Evolutionary conservation across 2,329 filamentous ascomycete genomes (phyloP).

Genomic region (Cladobotryum protrusum): DNA sequence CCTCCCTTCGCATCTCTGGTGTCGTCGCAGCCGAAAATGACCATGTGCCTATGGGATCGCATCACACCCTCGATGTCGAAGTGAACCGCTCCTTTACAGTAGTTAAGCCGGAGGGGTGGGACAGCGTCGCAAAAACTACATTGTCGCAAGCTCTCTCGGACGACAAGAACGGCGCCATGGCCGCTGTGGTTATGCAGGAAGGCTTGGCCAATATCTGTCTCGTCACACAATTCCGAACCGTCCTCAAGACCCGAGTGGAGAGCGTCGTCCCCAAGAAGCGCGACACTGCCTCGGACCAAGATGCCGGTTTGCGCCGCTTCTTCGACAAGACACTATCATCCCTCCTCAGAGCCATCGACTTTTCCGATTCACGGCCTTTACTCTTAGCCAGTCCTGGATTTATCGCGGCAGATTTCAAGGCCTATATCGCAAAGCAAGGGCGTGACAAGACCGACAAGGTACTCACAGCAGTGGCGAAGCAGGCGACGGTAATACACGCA

Average conservation of each 20-base stretch:
- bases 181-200: slow-evolving; percentile 92
- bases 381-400: slow-evolving; percentile 88
- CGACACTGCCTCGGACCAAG: slow-evolving; percentile 56
- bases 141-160: slow-evolving; percentile 73
- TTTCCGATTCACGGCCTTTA: slow-evolving; percentile 62
- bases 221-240: slow-evolving; percentile 72
- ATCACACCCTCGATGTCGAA: slow-evolving; percentile 71
- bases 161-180: slow-evolving; percentile 73
- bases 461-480: slow-evolving; percentile 54
- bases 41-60: slow-evolving; percentile 47
- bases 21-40: slow-evolving; percentile 47
- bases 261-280: slow-evolving; percentile 62
- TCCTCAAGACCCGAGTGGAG: slow-evolving; percentile 60
- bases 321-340: slow-evolving; percentile 71
- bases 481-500: slow-evolving; percentile 71
- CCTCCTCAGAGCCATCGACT: slow-evolving; percentile 71
- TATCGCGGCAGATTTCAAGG: slow-evolving; percentile 72
- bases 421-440: slow-evolving; percentile 60
- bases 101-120: slow-evolving; percentile 80
- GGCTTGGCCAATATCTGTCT: slow-evolving; percentile 76
- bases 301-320: slow-evolving; percentile 66
- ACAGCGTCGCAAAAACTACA: slow-evolving; percentile 75
- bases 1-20: slow-evolving; percentile 51
- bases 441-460: slow-evolving; percentile 58
- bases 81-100: slow-evolving; percentile 81